Evolutionary conservation across 306 rosid species (phyloP).

Genomic region (Vigna hirtella): DNA sequence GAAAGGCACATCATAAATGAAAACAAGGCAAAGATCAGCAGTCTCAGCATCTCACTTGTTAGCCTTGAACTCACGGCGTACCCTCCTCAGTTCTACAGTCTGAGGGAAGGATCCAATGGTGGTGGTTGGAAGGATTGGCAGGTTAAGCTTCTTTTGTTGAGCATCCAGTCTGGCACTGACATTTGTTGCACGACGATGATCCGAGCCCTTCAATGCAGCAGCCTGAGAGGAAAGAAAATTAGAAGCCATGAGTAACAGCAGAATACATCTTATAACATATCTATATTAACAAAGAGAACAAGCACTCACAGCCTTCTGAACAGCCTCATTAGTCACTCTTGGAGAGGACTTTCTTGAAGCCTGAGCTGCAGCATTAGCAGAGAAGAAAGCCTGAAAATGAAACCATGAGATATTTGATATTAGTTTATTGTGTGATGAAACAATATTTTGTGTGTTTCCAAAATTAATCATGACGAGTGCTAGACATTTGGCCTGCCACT

Average conservation of each 20-base stretch:
- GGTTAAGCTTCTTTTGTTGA: conserved; percentile 93
- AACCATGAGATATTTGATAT: conserved; percentile 37
- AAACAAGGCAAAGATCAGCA: conserved; percentile 27
- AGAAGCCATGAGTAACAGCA: conserved; percentile 27
- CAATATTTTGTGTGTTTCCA: conserved; percentile 7
- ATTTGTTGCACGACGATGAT: conserved; percentile 84
- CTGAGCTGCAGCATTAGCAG: conserved; percentile 72
- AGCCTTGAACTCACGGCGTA: conserved; percentile 95
- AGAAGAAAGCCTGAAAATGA: conserved; percentile 70
- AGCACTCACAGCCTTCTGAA: conserved; percentile 87
- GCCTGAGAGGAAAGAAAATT: conserved; percentile 59
- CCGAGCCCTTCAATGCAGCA: conserved; percentile 90
- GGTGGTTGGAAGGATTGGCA: conserved; percentile 94
- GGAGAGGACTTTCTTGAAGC: conserved; percentile 86
- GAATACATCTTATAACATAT: conserved; percentile 2
- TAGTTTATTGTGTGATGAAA: conserved; percentile 12
- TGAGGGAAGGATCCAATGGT: conserved; percentile 98
- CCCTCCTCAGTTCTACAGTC: conserved; percentile 85
- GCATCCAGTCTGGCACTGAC: conserved; percentile 90
- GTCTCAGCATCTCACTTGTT: conserved; percentile 59
- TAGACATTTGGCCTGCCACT: not conserved
- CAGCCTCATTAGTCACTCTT: conserved; percentile 86
- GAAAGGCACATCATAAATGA: conserved; percentile 29
- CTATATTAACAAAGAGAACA: conserved; percentile 20
- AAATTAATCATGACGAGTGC: not conserved